phyloP scores from a whole-genome alignment of 228 moss, liverwort and hornwort species.

The Sphagnum fallax region DNA sequence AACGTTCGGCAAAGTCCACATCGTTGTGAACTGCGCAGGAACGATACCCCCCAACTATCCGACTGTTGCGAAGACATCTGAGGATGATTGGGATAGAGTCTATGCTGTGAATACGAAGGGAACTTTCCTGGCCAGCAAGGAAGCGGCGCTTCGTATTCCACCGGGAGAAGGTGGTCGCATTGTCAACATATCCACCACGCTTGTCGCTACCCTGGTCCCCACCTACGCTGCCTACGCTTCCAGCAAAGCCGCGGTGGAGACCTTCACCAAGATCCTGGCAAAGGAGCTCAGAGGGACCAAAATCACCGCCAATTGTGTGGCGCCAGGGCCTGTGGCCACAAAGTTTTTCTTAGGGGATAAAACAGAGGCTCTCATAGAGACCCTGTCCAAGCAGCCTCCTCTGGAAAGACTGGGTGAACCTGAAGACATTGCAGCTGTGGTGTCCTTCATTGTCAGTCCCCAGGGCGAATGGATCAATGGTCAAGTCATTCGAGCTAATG shows the following conservation, averaged over 20 bases:
- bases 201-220: slow-evolving; percentile 12
- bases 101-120: slow-evolving; percentile 37
- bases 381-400: neutral
- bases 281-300: slow-evolving; percentile 57
- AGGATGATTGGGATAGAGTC: slow-evolving; percentile 43
- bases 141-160: slow-evolving; percentile 35
- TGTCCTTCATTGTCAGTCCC: slow-evolving; percentile 37
- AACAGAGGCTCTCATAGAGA: slow-evolving; percentile 21
- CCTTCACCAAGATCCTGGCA: slow-evolving; percentile 35
- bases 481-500: slow-evolving; percentile 58
- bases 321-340: slow-evolving; percentile 52
- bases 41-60: slow-evolving; percentile 11
- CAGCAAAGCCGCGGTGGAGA: slow-evolving; percentile 61
- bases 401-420: slow-evolving; percentile 55
- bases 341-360: slow-evolving; percentile 50
- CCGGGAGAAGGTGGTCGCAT: slow-evolving; percentile 43
- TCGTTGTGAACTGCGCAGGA: slow-evolving; percentile 35
- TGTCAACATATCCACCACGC: slow-evolving; percentile 24
- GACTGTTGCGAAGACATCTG: slow-evolving; percentile 28
- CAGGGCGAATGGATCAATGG: slow-evolving; percentile 59
- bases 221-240: slow-evolving; percentile 41
- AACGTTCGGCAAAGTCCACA: slow-evolving; percentile 22
- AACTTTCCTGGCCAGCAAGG: slow-evolving; percentile 40
- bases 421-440: slow-evolving; percentile 35
- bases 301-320: slow-evolving; percentile 54